Base-by-base conservation (phyloP, 202 grass and related monocot genomes). In the Cymbopogon flexuosus region DNA sequence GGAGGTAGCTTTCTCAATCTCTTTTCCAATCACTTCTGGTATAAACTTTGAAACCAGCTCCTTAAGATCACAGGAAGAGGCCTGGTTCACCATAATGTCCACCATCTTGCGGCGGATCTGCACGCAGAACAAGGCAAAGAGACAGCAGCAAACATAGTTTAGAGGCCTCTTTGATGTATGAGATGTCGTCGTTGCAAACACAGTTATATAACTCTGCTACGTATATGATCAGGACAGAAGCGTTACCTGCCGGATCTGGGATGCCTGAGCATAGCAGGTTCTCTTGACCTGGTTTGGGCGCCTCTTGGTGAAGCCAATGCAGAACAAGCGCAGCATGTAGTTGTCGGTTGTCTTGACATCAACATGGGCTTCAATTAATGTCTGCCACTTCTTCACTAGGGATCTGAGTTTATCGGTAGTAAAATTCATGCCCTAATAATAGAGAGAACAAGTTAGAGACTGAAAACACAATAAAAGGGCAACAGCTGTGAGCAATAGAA, bases 31-130 rank as follows among this genome's bases (percentile, higher is more conserved):
- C 0, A 92, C 86, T 29, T 97, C 94, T n/a, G 94, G 94, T 15
- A 97, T 97, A 47, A 97, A 97, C 68, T 97, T 97, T 5, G 78
- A 73, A 8, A 97, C 94, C 11, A 94, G 82, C n/a, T 97, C 94
- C 72, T 97, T 97, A 5, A 97, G 56, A 64, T 97, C 94, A 47
- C 94, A 97, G 2, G 85, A 73, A 8, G 94, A 79, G 51, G 91
- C 84, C 62, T 97, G 94, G 90, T 85, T 92, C 6, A 78, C 79
- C 94, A 97, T 97, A 65, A 97, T 97, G 58, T 97, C 94, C 59
- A 91, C 93, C 94, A 97, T 97, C 81, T 97, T 97, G 10, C 88
- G 85, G 24, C 94, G 89, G 30, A 97, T 97, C 94, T 97, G 71
- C n/a, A 72, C 0, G 6, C 45, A 65, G 1, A 70, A 70, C 16